Evolutionary conservation across 176 grass and related monocot genomes (phyloP).

Genomic region (Urochloa ruziziensis): DNA sequence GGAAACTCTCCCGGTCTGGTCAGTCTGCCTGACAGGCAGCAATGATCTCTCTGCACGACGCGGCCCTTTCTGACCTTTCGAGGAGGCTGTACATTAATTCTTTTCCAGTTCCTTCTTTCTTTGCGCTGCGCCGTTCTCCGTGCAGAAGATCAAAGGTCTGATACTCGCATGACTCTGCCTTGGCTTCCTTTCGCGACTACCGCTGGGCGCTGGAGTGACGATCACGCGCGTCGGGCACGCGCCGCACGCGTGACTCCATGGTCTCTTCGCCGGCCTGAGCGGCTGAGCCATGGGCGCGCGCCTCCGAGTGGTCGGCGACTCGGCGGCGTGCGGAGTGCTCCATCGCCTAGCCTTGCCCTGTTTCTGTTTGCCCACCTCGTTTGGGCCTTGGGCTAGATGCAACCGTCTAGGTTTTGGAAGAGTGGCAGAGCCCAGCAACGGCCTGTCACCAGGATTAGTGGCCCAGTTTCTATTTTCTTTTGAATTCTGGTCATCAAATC

Average conservation of each 20-base stretch:
- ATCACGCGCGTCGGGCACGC: not conserved
- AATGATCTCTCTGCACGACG: not conserved
- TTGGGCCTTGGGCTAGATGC: not conserved
- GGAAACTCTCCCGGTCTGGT: too few species aligned
- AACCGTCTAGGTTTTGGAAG: too few species aligned
- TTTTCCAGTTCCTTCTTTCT: not conserved
- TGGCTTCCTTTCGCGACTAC: not conserved
- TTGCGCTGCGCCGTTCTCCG: not conserved
- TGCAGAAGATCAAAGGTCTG: not conserved
- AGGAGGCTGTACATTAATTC: not conserved
- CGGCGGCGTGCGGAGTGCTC: too few species aligned
- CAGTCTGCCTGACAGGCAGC: not conserved
- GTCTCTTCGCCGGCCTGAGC: not conserved
- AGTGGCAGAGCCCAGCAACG: not conserved
- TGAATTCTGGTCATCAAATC: not conserved
- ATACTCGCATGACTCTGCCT: not conserved
- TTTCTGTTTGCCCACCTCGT: not conserved
- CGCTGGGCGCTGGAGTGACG: not conserved
- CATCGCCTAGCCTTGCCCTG: too few species aligned
- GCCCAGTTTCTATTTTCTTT: not conserved
- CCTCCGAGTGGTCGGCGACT: too few species aligned
- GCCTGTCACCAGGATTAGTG: not conserved
- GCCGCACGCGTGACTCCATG: not conserved
- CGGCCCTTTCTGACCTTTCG: constrained; percentile 7
- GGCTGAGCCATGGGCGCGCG: not conserved